Conservation (phyloP, 257 asterid species). For the Solanum dulcamara region DNA sequence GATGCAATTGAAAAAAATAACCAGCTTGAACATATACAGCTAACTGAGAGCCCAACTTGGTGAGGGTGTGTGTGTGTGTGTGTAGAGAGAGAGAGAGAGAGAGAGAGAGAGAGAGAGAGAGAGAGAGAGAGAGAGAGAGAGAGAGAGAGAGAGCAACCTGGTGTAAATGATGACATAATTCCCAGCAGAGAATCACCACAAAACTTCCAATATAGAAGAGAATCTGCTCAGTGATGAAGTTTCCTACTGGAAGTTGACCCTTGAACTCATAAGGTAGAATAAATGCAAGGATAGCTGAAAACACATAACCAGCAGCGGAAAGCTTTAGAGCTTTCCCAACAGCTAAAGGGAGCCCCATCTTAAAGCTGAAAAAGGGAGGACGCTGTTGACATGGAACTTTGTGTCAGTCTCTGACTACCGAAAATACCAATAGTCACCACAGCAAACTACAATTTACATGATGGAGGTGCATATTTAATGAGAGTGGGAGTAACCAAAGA, state of each 20-base stretch:
- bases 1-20: not conserved
- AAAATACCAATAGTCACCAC: not conserved
- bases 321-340: conserved; percentile 49
- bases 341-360: conserved; percentile 72
- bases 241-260: conserved; percentile 30
- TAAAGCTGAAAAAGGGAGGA: conserved; percentile 87
- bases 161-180: conserved; percentile 64
- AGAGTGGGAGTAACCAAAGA: not conserved
- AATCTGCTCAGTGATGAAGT: conserved; percentile 47
- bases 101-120: not conserved
- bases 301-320: conserved; percentile 40
- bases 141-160: conserved; percentile 36
- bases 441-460: not conserved
- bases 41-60: not conserved
- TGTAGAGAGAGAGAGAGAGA: not conserved
- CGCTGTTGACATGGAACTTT: conserved; percentile 44
- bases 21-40: not conserved
- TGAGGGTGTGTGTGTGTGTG: not conserved
- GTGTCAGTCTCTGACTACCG: not conserved
- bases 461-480: not conserved
- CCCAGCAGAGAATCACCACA: conserved; percentile 74
- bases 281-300: conserved; percentile 37
- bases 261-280: conserved; percentile 37
- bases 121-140: not conserved
- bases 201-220: conserved; percentile 49